Evolutionary conservation across 139 green algal genomes (phyloP).

Genomic region (Closterium sp.): DNA sequence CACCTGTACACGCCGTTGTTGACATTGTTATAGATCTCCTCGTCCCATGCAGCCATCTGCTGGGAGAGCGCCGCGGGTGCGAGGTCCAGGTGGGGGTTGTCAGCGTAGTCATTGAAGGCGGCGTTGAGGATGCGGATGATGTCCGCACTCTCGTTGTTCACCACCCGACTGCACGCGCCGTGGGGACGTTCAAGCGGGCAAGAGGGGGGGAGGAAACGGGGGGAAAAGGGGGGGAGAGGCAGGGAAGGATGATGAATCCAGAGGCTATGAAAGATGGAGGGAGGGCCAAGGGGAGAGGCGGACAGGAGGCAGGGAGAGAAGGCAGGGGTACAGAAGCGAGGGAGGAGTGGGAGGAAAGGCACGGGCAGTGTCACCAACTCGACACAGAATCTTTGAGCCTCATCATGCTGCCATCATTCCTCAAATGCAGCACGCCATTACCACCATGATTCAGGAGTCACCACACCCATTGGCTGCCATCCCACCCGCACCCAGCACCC

Average conservation of each 20-base stretch:
- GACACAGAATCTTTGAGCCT: too few relatives aligned
- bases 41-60: constrained; percentile 79
- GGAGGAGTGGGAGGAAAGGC: too few relatives aligned
- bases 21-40: constrained; percentile 79
- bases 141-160: constrained; percentile 63
- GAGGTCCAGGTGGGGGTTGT: constrained; percentile 34
- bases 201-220: background rate
- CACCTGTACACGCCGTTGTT: constrained; percentile 97
- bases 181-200: background rate
- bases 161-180: constrained; percentile 28
- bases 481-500: too few relatives aligned
- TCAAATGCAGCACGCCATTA: too few relatives aligned
- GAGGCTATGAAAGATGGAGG: background rate
- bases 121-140: constrained; percentile 57
- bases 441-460: too few relatives aligned
- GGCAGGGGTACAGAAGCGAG: too few relatives aligned
- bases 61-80: constrained; percentile 1
- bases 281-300: too few relatives aligned
- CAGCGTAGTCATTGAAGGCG: constrained; percentile 43
- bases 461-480: too few relatives aligned
- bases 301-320: too few relatives aligned
- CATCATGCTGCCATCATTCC: too few relatives aligned
- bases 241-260: background rate
- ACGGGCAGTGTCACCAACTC: too few relatives aligned
- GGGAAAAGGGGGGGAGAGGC: background rate